Percentiles rank a stretch among this genome's conserved stretches.
Conservation (phyloP, 1,139 yeast species). For the Sugiyamaella japonica region DNA sequence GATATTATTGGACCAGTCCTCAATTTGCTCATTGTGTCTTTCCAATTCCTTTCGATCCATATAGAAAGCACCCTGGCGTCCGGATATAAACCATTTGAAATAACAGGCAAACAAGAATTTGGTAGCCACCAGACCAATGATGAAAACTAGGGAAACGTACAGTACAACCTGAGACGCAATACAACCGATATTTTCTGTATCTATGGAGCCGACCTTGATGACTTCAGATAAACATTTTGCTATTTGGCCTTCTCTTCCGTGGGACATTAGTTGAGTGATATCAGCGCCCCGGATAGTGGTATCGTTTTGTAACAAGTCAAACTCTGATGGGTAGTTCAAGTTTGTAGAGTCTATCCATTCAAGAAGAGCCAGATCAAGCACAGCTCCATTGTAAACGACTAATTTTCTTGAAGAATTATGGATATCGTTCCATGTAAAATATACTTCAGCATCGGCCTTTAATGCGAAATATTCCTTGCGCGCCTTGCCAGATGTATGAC, state of each 20-base stretch:
- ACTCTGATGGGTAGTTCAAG: constrained; percentile 68
- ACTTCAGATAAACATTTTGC: constrained; percentile 88
- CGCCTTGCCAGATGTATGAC: constrained; percentile 76
- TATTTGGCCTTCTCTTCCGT: constrained; percentile 63
- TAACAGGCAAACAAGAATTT: constrained; percentile 87
- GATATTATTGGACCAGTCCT: constrained; percentile 70
- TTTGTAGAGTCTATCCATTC: constrained; percentile 72
- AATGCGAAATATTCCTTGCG: constrained; percentile 66
- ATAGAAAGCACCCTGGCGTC: constrained; percentile 74
- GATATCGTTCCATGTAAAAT: constrained; percentile 87
- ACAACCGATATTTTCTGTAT: constrained; percentile 92
- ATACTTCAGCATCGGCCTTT: constrained; percentile 69
- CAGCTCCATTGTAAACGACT: constrained; percentile 85
- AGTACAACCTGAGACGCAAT: constrained; percentile 85
- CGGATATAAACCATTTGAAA: constrained; percentile 79
- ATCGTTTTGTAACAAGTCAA: constrained; percentile 62
- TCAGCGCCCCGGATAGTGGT: constrained; percentile 68
- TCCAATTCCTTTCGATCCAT: constrained; percentile 56
- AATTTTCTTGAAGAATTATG: constrained; percentile 68
- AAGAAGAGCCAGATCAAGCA: constrained; percentile 73
- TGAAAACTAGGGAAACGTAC: constrained; percentile 76
- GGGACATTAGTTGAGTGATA: constrained; percentile 72
- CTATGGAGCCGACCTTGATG: constrained; percentile 83
- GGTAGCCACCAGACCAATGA: constrained; percentile 70
- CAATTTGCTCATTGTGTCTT: constrained; percentile 62